Base-by-base conservation (phyloP, 2,329 filamentous ascomycete genomes). In the Fusarium odoratissimum region DNA sequence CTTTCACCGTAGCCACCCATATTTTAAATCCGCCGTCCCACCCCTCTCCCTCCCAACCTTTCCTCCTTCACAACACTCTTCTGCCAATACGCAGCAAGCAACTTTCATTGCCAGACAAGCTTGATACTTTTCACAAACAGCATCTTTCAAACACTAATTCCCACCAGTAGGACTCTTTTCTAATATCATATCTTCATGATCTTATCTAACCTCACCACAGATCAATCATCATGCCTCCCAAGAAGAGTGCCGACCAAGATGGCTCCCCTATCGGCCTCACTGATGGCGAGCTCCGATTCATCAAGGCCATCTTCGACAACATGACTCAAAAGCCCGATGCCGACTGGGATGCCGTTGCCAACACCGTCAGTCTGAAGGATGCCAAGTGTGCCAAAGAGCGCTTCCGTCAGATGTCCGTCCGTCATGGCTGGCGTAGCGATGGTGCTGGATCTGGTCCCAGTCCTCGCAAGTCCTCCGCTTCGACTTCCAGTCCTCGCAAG, bases 291-390 rank as follows among this genome's bases (percentile, higher is more conserved):
- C 73, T 81, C 45, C 78, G 80, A 35, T 83, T 84, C 74, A 79
- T 84, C 75, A 82, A 83, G 60, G 80, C 81, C 17, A 76, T 84
- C 42, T 84, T 85, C 65, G 79, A 83, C 72, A 82, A 83, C 72
- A 83, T 84, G 80, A 81, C 75, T 9, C 73, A 80, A 46, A 83
- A 82, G 67, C 82, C 81, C 11, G 80, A 83, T 12, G 80, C 84
- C 33, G 77, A 86, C 75, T 86, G 82, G 79, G 76, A 81, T 21
- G 71, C 76, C 3, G 80, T 86, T 44, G 84, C 84, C 8, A 13
- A 45, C 5, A 72, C 77, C 17, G 69, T 83, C 19, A 78, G 78
- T 7, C 79, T 85, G 59, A 84, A 84, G 64, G 80, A 83, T 54
- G 81, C 78, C 56, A 83, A 82, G 54, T 84, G 82, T 64, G 83